Percentiles rank a stretch among this genome's conserved stretches.
Conservation (phyloP, 331 rosid species). For the Stylosanthes scabra region DNA sequence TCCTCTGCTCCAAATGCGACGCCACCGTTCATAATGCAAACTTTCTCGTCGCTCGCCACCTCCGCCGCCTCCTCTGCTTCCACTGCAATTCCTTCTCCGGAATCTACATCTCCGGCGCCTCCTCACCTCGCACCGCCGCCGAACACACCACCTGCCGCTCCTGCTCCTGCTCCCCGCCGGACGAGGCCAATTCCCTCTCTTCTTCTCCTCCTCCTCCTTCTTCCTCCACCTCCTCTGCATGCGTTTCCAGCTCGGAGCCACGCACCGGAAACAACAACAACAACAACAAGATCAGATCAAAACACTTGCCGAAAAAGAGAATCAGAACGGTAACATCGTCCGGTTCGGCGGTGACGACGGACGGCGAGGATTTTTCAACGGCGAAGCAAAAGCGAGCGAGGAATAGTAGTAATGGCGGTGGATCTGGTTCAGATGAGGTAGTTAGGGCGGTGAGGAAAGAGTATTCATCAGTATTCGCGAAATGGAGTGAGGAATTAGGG, state of each 20-base stretch:
- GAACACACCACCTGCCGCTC: conserved; percentile 20
- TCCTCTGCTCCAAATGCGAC: conserved; percentile 72
- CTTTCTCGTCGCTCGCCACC: conserved; percentile 81
- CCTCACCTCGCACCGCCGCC: not conserved
- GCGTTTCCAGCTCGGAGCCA: conserved; percentile 54
- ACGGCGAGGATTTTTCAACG: conserved; percentile 9
- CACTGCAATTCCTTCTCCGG: conserved; percentile 45
- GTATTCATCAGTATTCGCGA: conserved; percentile 36
- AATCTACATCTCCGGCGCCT: conserved; percentile 34
- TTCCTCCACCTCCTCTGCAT: conserved; percentile 35
- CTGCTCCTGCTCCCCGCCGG: conserved; percentile 48
- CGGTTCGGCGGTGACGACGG: conserved; percentile 40
- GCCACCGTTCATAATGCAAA: conserved; percentile 61
- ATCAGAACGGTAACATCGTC: conserved; percentile 3
- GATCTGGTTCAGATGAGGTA: conserved; percentile 8
- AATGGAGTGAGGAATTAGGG: conserved; percentile 62
- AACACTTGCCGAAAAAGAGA: not conserved
- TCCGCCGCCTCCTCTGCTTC: conserved; percentile 57
- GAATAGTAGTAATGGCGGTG: not conserved
- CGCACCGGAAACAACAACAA: too few species aligned
- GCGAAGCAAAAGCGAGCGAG: not conserved
- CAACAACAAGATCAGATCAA: not conserved
- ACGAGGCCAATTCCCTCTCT: not conserved
- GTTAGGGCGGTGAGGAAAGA: conserved; percentile 34
- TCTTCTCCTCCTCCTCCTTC: not conserved